Base-by-base conservation (phyloP, 169 alveolate species). In the Plasmodium malariae region DNA sequence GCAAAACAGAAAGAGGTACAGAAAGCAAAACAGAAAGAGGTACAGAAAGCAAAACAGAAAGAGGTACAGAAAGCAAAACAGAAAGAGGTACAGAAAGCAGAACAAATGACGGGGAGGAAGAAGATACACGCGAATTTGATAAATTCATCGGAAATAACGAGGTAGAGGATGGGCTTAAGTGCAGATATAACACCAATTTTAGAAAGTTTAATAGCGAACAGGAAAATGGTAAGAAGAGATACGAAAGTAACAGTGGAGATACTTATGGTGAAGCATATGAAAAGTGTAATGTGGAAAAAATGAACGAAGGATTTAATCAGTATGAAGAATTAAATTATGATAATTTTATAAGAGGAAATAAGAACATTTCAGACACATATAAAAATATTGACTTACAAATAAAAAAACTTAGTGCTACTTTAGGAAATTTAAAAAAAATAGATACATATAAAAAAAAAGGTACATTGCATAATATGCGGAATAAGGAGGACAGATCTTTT, bases 291-390 rank as follows among this genome's bases (percentile, higher is more conserved):
- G n/a, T n/a, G n/a, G n/a, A n/a, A n/a, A n/a, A n/a, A n/a, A n/a
- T n/a, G n/a, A n/a, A n/a, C n/a, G n/a, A n/a, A n/a, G n/a, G n/a
- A n/a, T n/a, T n/a, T n/a, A n/a, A n/a, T n/a, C n/a, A n/a, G n/a
- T 51, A 9, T 30, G 89, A 78, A 68, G 70, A 78, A 12, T 69
- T 78, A 19, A 78, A 78, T 48, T 78, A 78, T 55, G 89, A 78
- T 63, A 7, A 17, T 0, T 78, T 62, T 69, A 78, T 78, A n/a
- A 51, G 89, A 11, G 69, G 43, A 62, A 65, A 78, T 32, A 21
- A 5, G 4, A 49, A 30, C 12, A 6, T n/a, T 14, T 14, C 1
- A 19, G 76, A 74, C 21, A 21, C 24, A 7, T 62, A 14, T 51
- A 19, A 21, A 49, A 62, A 45, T 19, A 78, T 78, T 49, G 68